Evolutionary conservation across 257 asterid genomes (phyloP), one percentile per base, ranked within the genome.

Genomic region (Parsonsia alboflavescens): DNA sequence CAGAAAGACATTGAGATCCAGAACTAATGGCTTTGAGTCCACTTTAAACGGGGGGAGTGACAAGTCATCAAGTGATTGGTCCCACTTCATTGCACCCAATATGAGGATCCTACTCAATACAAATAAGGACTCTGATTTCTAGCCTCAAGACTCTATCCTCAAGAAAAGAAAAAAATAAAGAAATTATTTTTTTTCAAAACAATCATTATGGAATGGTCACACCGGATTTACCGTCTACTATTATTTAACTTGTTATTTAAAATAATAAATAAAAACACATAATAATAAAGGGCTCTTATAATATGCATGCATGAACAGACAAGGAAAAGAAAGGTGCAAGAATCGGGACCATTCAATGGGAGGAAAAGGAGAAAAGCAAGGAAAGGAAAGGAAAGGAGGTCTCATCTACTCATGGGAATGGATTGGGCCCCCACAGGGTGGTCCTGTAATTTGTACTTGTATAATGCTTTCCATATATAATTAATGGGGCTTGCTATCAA

Each of bases 381-480:
- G 46, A 30, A 64, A 76, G 45, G 3, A 33, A 33, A 33, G 1
- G 45, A 33, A 33, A 33, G 45, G 1, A 70, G 44, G 58, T 52
- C 73, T 52, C 79, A 68, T 70, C 68, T 15, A 22, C 48, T 74
- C 9, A 66, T 45, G 57, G 66, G 59, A 17, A 66, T 65, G 78
- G 83, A 73, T n/a, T n/a, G n/a, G n/a, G n/a, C n/a, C n/a, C 68
- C 86, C 84, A 70, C 79, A 70, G 22, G 9, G 54, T 54, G 79
- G 79, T 68, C 87, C 81, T 17, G 79, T 77, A 70, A 12, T 72
- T 39, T 84, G 85, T 81, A 84, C 87, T 84, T 70, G 79, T 33
- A 54, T 74, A 70, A 75, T 65, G 79, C 80, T 74, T 71, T 73
- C 78, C 80, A 78, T 79, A 73, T 83, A 80, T 65, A 76, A 75